Evolutionary conservation across 768 basidiomycete genomes (phyloP).

Genomic region (Termitomyces sp.): DNA sequence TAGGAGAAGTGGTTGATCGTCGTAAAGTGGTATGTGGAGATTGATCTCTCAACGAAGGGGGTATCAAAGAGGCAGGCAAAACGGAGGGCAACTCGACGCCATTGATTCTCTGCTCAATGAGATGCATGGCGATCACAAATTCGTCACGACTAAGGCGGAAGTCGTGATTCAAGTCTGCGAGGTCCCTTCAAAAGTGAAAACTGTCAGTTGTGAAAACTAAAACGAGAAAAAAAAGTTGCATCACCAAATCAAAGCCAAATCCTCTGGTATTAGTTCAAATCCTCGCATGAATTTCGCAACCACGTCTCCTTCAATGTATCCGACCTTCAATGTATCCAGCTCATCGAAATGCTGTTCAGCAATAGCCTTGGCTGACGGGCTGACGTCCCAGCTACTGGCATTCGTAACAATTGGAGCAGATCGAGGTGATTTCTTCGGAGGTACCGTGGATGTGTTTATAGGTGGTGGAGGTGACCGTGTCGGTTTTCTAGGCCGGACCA

Average conservation of each 20-base stretch:
- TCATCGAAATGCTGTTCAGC: conserved; percentile 31
- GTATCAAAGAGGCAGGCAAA: conserved; percentile 32
- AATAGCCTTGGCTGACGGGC: conserved; percentile 26
- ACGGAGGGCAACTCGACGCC: conserved; percentile 32
- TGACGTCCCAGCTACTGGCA: conserved; percentile 25
- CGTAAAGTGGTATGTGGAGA: conserved; percentile 6
- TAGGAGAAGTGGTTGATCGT: conserved; percentile 4
- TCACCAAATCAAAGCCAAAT: conserved; percentile 38
- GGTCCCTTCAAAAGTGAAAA: conserved; percentile 25
- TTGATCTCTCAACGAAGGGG: conserved; percentile 24
- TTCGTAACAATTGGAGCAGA: not conserved
- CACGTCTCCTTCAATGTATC: conserved; percentile 32
- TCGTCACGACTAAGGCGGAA: conserved; percentile 34
- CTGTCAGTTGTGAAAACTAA: not conserved
- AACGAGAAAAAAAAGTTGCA: conserved; percentile 3
- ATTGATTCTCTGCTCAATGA: conserved; percentile 30
- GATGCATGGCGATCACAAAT: conserved; percentile 37
- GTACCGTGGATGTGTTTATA: not conserved
- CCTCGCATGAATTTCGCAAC: conserved; percentile 32
- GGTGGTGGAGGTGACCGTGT: conserved; percentile 2
- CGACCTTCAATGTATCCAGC: conserved; percentile 29
- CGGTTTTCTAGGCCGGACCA: not conserved
- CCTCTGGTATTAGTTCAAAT: conserved; percentile 31
- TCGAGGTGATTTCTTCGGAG: not conserved
- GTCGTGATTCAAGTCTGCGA: conserved; percentile 34